Conservation (phyloP, 2,329 filamentous ascomycete species). For the Alternaria gaisen region DNA sequence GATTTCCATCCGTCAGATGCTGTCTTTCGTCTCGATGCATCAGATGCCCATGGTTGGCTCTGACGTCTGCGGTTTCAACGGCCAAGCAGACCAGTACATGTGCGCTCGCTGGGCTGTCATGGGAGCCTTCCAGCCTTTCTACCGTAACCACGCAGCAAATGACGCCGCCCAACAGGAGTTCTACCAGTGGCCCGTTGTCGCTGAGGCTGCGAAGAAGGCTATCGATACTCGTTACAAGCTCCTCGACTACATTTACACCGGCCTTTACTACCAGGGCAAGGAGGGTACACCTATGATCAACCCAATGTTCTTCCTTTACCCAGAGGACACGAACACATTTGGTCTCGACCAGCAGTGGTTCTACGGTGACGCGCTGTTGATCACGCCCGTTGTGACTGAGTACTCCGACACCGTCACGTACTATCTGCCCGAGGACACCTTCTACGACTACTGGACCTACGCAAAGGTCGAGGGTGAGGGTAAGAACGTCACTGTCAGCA, state of each 20-base stretch:
- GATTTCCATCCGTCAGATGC: slow-evolving; percentile 53
- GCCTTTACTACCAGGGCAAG: slow-evolving; percentile 66
- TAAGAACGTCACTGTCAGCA: slow-evolving; percentile 52
- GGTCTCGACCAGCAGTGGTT: slow-evolving; percentile 66
- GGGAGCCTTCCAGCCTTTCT: slow-evolving; percentile 79
- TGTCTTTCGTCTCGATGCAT: slow-evolving; percentile 58
- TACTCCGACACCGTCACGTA: slow-evolving; percentile 62
- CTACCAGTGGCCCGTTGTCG: slow-evolving; percentile 72
- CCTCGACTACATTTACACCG: slow-evolving; percentile 83
- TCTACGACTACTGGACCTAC: slow-evolving; percentile 69
- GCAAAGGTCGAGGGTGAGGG: slow-evolving; percentile 58
- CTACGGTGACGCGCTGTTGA: slow-evolving; percentile 65
- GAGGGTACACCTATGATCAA: slow-evolving; percentile 72
- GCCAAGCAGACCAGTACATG: slow-evolving; percentile 71
- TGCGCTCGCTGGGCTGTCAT: slow-evolving; percentile 80
- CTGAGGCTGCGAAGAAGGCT: slow-evolving; percentile 70
- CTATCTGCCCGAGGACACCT: slow-evolving; percentile 66
- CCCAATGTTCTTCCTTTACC: slow-evolving; percentile 78
- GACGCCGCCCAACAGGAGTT: slow-evolving; percentile 70
- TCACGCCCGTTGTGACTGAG: slow-evolving; percentile 64
- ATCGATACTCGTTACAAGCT: slow-evolving; percentile 78
- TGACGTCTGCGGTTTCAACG: slow-evolving; percentile 81
- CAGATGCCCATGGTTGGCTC: slow-evolving; percentile 59
- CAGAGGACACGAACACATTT: slow-evolving; percentile 62
- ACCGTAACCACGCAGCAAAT: slow-evolving; percentile 74